phyloP scores from a whole-genome alignment of 345 rosid species.

The Linum lewisii region DNA sequence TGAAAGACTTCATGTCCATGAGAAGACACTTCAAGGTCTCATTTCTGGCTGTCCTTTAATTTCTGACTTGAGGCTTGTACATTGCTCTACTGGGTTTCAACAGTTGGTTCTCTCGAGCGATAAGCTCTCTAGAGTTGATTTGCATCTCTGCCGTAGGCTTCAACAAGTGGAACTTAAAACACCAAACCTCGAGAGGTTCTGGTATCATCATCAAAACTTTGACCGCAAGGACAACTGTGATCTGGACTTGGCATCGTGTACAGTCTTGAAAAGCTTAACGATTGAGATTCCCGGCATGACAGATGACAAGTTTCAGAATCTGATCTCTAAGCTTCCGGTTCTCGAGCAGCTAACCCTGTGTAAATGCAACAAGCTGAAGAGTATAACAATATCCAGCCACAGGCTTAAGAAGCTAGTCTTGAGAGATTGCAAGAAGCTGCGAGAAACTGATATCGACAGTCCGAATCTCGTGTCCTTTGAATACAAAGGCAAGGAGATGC shows the following conservation, averaged over 20 bases:
- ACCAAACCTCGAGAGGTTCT: conserved; percentile 25
- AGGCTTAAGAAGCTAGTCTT: conserved; percentile 17
- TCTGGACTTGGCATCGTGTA: conserved; percentile 15
- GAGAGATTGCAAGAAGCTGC: conserved; percentile 18
- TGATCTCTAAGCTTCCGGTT: conserved; percentile 18
- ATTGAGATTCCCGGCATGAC: conserved; percentile 17
- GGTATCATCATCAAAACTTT: conserved; percentile 17
- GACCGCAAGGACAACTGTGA: neutral
- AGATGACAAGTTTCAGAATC: conserved; percentile 15
- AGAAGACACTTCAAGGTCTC: conserved; percentile 9
- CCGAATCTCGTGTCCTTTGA: conserved; percentile 30
- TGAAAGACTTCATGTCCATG: conserved; percentile 15
- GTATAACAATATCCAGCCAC: conserved; percentile 13
- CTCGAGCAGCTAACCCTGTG: conserved; percentile 25
- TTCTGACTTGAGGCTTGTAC: conserved; percentile 25
- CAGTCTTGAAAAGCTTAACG: conserved; percentile 20
- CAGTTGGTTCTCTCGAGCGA: conserved; percentile 7
- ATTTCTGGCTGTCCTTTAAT: conserved; percentile 22
- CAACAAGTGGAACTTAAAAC: conserved; percentile 14
- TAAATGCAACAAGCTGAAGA: conserved; percentile 17
- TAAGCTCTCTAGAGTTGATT: conserved; percentile 22
- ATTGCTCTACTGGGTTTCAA: conserved; percentile 15
- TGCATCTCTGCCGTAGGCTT: conserved; percentile 21
- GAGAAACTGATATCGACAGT: conserved; percentile 19
- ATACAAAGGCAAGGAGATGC: conserved; percentile 24